Percentiles rank a stretch among this genome's conserved stretches.
Conservation (phyloP, 345 rosid genomes). For the Lepidium didymum region DNA sequence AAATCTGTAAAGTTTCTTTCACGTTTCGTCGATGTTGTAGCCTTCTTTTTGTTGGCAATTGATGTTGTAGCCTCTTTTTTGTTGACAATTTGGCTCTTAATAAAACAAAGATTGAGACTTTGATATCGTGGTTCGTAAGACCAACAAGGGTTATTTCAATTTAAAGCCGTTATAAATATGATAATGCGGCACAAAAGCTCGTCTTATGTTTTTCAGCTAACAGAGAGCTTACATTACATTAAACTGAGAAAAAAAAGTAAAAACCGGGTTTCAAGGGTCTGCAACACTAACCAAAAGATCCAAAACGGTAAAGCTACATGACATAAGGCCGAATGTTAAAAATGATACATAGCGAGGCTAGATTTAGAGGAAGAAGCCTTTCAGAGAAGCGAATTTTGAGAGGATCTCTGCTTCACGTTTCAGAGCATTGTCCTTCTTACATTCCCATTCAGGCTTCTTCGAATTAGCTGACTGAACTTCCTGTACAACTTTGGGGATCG, state of each 20-base stretch:
- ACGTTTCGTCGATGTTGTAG: neutral
- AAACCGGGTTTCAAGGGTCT: neutral
- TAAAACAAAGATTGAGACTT: neutral
- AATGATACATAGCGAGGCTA: neutral
- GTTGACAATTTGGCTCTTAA: neutral
- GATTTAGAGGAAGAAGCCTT: conserved; percentile 39
- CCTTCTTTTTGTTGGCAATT: neutral
- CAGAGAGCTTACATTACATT: neutral
- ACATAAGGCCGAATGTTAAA: neutral
- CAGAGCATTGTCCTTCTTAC: conserved; percentile 41
- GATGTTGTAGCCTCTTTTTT: neutral
- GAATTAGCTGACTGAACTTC: conserved; percentile 55
- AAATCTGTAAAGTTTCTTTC: conserved; percentile 1
- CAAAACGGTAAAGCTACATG: neutral
- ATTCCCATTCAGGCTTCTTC: conserved; percentile 48
- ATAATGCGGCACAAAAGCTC: neutral
- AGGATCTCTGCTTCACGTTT: conserved; percentile 49
- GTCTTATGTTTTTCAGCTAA: neutral
- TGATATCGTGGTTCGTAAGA: neutral
- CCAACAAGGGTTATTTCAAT: neutral
- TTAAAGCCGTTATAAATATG: neutral
- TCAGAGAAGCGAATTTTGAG: conserved; percentile 47
- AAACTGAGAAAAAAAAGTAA: neutral
- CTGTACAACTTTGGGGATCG: conserved; percentile 43
- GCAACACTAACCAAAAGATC: neutral